Percentiles rank a stretch among this genome's conserved stretches.
Evolutionary conservation across 805 yeast species (phyloP).

Genomic region (Candida ulmi): DNA sequence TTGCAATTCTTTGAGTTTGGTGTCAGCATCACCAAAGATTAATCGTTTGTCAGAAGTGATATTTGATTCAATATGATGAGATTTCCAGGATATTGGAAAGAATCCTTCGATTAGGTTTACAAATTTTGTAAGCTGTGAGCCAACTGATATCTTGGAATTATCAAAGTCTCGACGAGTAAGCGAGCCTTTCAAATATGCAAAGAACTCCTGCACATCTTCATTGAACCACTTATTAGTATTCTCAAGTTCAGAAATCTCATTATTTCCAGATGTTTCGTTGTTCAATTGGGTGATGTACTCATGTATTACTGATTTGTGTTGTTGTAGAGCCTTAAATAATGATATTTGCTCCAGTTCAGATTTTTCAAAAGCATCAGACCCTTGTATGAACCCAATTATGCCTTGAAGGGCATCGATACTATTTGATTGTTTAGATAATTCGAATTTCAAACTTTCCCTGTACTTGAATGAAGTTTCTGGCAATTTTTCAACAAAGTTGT

Average conservation of each 20-base stretch:
- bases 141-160: background rate
- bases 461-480: no score
- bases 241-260: slow-evolving; percentile 2
- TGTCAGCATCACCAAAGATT: background rate
- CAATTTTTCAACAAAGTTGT: no score
- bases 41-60: no score
- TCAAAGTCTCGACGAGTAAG: background rate
- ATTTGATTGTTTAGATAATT: background rate
- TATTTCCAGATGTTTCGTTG: background rate
- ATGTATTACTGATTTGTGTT: background rate
- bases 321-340: slow-evolving; percentile 3
- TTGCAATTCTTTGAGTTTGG: slow-evolving; percentile 1
- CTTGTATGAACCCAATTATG: background rate
- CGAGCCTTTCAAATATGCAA: background rate
- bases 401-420: background rate
- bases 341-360: background rate
- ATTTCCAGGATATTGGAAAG: background rate
- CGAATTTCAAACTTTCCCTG: background rate
- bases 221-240: background rate
- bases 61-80: background rate
- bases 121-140: background rate
- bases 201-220: background rate
- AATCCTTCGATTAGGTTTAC: background rate
- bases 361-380: background rate
- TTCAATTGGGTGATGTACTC: background rate